Base-by-base conservation (phyloP, 1,284 basidiomycete genomes). In the Amylostereum areolatum region DNA sequence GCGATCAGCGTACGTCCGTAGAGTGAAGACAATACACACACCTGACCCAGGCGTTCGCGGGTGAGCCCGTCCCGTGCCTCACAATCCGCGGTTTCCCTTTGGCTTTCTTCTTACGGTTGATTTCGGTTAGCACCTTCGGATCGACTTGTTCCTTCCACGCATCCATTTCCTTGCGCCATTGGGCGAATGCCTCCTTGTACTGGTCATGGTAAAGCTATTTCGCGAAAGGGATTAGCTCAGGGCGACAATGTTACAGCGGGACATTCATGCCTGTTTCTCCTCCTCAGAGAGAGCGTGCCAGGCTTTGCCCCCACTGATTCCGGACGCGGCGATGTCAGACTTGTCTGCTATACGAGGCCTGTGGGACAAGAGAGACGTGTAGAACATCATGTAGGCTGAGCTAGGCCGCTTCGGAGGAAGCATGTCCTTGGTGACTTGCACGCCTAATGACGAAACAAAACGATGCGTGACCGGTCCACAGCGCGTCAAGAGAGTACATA, bases 131-230 rank as follows among this genome's bases (percentile, higher is more conserved):
- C 27, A 46, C 18, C n/a, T 5, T 18, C 34, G 52, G 45, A 30
- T 46, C 34, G 24, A 43, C 10, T 37, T 47, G 9, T 28, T 47
- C 27, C 25, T 43, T 40, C 45, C 47, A 48, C 25, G 54, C 52
- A 6, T 41, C 33, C 2, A 45, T 0, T 35, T 31, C 41, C 41
- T 3, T 40, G 4, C 28, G 0, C 6, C 50, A 29, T 29, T 50
- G 37, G 24, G 25, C 39, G 33, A 4, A 4, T 31, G 52, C 18
- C 34, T 2, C n/a, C 5, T 28, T 25, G 5, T 0, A 9, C 25
- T 50, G 50, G 37, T 51, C 52, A 28, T n/a, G 31, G 30, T 47
- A 50, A 29, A 2, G 47, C 41, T 54, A 18, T 24, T 8, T 12
- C n/a, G 12, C 32, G 4, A 18, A 27, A 49, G 5, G 32, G 34